Conservation (phyloP, 768 basidiomycete species). For the Termitomyces sp. region DNA sequence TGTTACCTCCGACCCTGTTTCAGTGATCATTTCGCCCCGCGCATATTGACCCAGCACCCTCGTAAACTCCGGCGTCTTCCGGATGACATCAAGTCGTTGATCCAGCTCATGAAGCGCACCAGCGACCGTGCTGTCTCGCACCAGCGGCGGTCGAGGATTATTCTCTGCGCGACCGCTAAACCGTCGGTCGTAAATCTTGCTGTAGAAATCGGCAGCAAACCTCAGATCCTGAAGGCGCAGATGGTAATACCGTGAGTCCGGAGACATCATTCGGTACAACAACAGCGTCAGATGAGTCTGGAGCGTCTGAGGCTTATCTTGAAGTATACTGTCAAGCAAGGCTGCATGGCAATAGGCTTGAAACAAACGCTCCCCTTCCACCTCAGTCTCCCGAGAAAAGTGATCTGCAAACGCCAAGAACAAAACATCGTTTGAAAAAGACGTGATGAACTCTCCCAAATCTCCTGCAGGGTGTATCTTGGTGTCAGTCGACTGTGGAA, state of each 20-base stretch:
- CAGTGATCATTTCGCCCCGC: constrained; percentile 39
- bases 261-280: constrained; percentile 58
- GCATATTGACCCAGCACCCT: constrained; percentile 49
- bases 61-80: constrained; percentile 35
- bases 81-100: constrained; percentile 43
- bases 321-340: constrained; percentile 82
- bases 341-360: constrained; percentile 71
- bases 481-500: constrained; percentile 67
- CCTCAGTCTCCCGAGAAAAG: constrained; percentile 60
- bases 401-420: constrained; percentile 82
- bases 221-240: constrained; percentile 68
- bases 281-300: constrained; percentile 72
- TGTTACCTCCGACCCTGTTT: constrained; percentile 25
- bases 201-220: constrained; percentile 73
- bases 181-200: constrained; percentile 64
- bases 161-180: constrained; percentile 72
- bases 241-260: constrained; percentile 55
- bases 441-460: constrained; percentile 79
- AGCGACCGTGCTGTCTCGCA: constrained; percentile 68
- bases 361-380: constrained; percentile 55
- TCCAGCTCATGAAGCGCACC: constrained; percentile 64
- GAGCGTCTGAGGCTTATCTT: constrained; percentile 80
- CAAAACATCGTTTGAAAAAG: constrained; percentile 76
- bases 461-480: constrained; percentile 68
- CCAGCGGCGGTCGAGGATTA: constrained; percentile 58